Evolutionary conservation across 371 early-diverging fungal genomes (phyloP), one percentile per base, ranked within the genome.

Genomic region (Rhizomucor pusillus): DNA sequence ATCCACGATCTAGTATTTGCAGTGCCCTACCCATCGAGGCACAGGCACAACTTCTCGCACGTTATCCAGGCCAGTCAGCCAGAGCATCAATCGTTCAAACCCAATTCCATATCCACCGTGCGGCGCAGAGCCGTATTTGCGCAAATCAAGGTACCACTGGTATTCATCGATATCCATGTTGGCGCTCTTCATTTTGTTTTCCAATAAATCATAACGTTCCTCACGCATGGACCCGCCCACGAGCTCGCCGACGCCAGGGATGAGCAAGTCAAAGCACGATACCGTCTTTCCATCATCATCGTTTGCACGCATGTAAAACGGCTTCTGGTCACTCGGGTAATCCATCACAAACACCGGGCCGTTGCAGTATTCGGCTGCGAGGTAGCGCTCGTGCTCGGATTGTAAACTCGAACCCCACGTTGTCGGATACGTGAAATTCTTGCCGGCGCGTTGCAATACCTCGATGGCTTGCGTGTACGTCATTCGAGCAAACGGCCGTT

Each of bases 21-120:
- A 86, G 43, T 80, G 68, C 47, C 79, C 73, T 44, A 73, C 74
- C 63, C 78, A 79, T 43, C 87, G 67, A 39, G 95, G 94, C 63
- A 89, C 86, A 1, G 92, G 88, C 12, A 93, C 86, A 11, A 92
- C 80, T 59, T 97, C 97, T 11, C 90, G 71, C 33, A 96, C 86
- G 63, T 85, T 93, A 1, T 86, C 84, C 44, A 90, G 67, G 3
- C 94, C 93, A 13, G 91, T 92, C 3, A 95, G 52, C 74, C 84
- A 84, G 47, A 85, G 69, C 35, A 97, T 52, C 33, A 87, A 84
- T 11, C 97, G 74, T 65, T 97, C 97, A 54, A 96, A 87, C 0
- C 97, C 97, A 55, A 97, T 73, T 12, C 97, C 97, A 74, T 88
- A 97, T 14, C 97, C 97, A 22, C 93, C 97, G 65, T 95, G 95